A percentile compares a stretch with the other conserved stretches of the same genome.
Evolutionary conservation across 176 grass and related monocot species (phyloP).

Genomic region (Ananas comosus): DNA sequence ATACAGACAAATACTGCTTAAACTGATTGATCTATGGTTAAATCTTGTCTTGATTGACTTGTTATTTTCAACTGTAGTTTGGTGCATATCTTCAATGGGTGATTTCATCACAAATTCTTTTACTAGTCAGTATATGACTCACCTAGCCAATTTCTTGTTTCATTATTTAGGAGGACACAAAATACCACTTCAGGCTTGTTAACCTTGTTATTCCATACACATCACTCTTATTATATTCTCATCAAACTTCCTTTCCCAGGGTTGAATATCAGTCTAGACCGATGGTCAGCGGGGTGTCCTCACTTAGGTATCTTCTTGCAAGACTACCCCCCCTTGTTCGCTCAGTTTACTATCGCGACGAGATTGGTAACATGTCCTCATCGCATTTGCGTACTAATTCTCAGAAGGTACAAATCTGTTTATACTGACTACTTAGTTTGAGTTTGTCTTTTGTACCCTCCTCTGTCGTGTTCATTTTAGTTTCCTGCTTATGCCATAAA

Average conservation of each 20-base stretch:
- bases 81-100: too few species aligned
- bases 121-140: neutral
- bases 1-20: too few species aligned
- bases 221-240: neutral
- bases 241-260: slow-evolving; percentile 3
- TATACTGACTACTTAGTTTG: neutral
- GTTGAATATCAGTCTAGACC: slow-evolving; percentile 24
- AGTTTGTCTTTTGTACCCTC: too few species aligned
- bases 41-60: too few species aligned
- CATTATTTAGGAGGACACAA: neutral
- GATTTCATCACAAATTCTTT: too few species aligned
- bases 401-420: slow-evolving; percentile 14
- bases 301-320: slow-evolving; percentile 23
- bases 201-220: neutral
- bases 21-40: too few species aligned
- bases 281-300: slow-evolving; percentile 9
- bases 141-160: neutral
- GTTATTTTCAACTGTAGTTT: too few species aligned
- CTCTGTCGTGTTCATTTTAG: too few species aligned
- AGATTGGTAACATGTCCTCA: slow-evolving; percentile 27
- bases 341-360: slow-evolving; percentile 29
- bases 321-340: slow-evolving; percentile 20
- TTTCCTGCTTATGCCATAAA: too few species aligned
- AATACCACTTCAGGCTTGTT: neutral
- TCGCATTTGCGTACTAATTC: slow-evolving; percentile 21